A percentile compares a stretch with the other conserved stretches of the same genome.
phyloP scores from a whole-genome alignment of 2,329 filamentous ascomycete species.

The Aspergillus transmontanensis region DNA sequence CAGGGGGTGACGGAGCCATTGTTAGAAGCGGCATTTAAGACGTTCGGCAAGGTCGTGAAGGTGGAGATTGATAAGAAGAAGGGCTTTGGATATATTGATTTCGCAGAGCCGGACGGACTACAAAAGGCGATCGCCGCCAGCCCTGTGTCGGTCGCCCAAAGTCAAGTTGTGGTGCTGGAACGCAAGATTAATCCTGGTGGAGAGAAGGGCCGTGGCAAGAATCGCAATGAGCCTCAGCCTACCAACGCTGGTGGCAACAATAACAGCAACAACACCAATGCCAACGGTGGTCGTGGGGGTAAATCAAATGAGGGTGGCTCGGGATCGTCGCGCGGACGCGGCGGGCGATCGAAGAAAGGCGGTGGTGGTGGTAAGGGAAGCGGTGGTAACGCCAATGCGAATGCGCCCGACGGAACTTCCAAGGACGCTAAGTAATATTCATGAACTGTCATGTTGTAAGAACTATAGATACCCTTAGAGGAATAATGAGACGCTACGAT shows the following conservation, averaged over 20 bases:
- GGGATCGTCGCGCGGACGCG: conserved; percentile 23
- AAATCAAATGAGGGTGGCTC: conserved; percentile 20
- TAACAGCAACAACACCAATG: conserved; percentile 7
- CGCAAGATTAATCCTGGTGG: conserved; percentile 38
- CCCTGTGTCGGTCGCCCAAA: conserved; percentile 79
- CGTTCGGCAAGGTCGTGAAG: conserved; percentile 72
- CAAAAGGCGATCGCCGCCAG: conserved; percentile 80
- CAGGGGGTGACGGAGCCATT: conserved; percentile 87
- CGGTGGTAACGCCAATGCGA: conserved; percentile 11
- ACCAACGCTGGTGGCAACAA: conserved; percentile 10
- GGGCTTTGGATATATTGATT: conserved; percentile 91
- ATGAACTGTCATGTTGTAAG: not conserved
- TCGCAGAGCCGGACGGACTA: conserved; percentile 71
- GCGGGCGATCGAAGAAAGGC: conserved; percentile 22
- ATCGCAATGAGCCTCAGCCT: conserved; percentile 26
- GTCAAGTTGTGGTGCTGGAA: conserved; percentile 83
- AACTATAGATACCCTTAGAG: not conserved
- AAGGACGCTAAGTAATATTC: conserved; percentile 21
- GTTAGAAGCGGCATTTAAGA: conserved; percentile 72
- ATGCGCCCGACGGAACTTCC: conserved; percentile 15
- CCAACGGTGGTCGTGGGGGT: conserved; percentile 10
- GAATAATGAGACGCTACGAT: not conserved
- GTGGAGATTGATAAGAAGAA: conserved; percentile 95
- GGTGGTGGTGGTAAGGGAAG: conserved; percentile 17
- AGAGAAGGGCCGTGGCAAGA: conserved; percentile 37